Evolutionary conservation across 768 basidiomycete species (phyloP).

Genomic region (Calocera viscosa): DNA sequence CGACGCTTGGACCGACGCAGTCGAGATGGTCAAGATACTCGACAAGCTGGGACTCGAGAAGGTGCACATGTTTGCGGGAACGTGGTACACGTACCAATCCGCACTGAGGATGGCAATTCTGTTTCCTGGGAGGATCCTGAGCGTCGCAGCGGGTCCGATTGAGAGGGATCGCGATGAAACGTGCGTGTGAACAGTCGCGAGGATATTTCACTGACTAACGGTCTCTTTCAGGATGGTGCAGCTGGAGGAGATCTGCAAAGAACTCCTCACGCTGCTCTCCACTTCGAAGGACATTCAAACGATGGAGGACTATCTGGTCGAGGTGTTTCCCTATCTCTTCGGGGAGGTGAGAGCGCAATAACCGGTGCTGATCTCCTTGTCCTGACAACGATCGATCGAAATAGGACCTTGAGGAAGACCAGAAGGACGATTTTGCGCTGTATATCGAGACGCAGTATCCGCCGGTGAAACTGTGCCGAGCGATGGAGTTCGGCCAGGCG

Average conservation of each 20-base stretch:
- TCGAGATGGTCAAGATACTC: not conserved
- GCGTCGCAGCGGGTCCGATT: not conserved
- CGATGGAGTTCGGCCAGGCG: slow-evolving; percentile 1
- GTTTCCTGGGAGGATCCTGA: not conserved
- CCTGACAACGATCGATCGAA: not conserved
- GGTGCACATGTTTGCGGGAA: not conserved
- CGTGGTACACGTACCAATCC: not conserved
- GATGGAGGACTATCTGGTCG: not conserved
- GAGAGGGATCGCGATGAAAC: not conserved
- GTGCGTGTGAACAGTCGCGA: not conserved
- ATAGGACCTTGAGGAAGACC: not conserved
- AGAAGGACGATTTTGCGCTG: not conserved
- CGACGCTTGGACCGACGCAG: not conserved
- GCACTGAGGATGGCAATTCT: not conserved
- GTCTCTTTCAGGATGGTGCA: not conserved
- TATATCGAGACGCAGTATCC: slow-evolving; percentile 3
- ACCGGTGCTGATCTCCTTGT: not conserved
- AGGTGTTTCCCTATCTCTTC: slow-evolving; percentile 3
- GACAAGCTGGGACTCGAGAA: not conserved
- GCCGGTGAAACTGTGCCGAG: not conserved
- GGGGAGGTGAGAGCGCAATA: not conserved
- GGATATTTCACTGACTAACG: not conserved
- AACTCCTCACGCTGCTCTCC: not conserved
- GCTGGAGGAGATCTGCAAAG: slow-evolving; percentile 5
- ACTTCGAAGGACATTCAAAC: slow-evolving; percentile 3